A percentile compares a stretch with the other conserved stretches of the same genome.
These are phyloP conservation scores for Monoraphidium neglectum DNA, from an alignment of 139 green algal genomes.

Conservation along the genomic window DNA sequence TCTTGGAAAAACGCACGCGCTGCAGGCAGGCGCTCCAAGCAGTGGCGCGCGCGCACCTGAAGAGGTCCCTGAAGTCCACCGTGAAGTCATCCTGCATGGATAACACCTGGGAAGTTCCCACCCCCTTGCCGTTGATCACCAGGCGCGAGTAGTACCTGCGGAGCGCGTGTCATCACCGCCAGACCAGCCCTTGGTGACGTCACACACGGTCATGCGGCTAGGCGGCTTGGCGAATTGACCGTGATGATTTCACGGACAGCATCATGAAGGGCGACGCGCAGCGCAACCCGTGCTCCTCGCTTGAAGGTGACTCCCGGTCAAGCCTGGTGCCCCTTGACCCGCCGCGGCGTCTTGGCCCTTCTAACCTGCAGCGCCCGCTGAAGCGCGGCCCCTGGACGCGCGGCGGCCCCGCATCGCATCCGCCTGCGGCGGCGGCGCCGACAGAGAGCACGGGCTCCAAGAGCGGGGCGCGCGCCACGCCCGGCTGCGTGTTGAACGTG, in stretches of 20 bases:
- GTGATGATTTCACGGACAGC: too few relatives aligned
- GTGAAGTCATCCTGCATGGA: constrained; percentile 45
- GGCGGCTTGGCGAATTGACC: too few relatives aligned
- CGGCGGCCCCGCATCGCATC: not conserved
- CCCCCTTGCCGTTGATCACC: constrained; percentile 49
- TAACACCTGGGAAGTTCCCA: constrained; percentile 33
- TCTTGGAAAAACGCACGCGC: not conserved
- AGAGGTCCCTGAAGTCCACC: constrained; percentile 53
- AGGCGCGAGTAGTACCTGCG: constrained; percentile 46
- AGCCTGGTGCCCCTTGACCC: not conserved
- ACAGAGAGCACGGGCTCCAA: not conserved
- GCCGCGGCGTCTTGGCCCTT: too few relatives aligned
- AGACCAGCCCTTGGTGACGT: too few relatives aligned
- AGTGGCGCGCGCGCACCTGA: constrained; percentile 34
- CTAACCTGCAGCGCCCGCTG: not conserved
- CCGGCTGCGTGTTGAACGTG: too few relatives aligned
- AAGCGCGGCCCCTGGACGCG: not conserved
- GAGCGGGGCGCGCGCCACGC: too few relatives aligned
- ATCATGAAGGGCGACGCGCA: too few relatives aligned
- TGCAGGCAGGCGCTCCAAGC: not conserved
- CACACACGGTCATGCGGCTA: too few relatives aligned
- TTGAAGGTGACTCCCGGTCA: too few relatives aligned
- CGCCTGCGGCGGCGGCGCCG: not conserved
- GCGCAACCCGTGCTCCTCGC: too few relatives aligned
- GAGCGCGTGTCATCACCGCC: too few relatives aligned